These are phyloP conservation scores for Rhizomucor miehei DNA, from an alignment of 371 early-diverging fungal species.

Conservation along the genomic window DNA sequence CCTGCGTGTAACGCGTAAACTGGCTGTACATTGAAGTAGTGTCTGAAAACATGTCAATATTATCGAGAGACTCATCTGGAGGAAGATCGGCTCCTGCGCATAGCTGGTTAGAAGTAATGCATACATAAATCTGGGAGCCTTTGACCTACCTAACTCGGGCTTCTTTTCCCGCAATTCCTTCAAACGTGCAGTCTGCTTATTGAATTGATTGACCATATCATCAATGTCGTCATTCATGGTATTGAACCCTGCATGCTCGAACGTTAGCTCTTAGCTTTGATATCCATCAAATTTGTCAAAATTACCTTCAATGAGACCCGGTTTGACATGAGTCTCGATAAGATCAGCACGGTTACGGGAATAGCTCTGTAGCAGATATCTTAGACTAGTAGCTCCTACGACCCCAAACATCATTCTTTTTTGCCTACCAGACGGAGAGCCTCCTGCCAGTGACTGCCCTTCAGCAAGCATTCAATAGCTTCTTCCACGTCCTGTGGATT, in stretches of 20 bases:
- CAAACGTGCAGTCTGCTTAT: constrained; percentile 59
- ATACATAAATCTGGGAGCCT: not conserved
- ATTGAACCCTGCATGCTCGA: constrained; percentile 29
- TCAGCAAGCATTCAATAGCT: constrained; percentile 59
- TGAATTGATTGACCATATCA: constrained; percentile 71
- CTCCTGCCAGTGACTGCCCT: constrained; percentile 72
- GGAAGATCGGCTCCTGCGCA: constrained; percentile 29
- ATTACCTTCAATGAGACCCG: constrained; percentile 67
- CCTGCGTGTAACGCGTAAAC: constrained; percentile 72
- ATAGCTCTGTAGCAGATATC: constrained; percentile 35
- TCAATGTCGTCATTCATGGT: constrained; percentile 68
- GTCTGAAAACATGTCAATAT: constrained; percentile 92
- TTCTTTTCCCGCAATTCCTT: constrained; percentile 53
- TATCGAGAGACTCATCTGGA: constrained; percentile 67
- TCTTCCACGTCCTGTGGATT: constrained; percentile 61
- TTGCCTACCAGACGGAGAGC: constrained; percentile 57
- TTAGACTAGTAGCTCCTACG: not conserved
- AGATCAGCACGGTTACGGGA: constrained; percentile 60
- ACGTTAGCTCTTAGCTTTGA: too few relatives aligned
- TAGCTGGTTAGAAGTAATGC: not conserved
- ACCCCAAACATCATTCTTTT: too few relatives aligned
- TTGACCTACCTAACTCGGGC: constrained; percentile 28
- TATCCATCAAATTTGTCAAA: too few relatives aligned
- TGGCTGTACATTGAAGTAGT: constrained; percentile 90
- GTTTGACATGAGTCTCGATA: constrained; percentile 72